Base-by-base conservation (phyloP, 768 basidiomycete species). In the Pleurotus cornucopiae region DNA sequence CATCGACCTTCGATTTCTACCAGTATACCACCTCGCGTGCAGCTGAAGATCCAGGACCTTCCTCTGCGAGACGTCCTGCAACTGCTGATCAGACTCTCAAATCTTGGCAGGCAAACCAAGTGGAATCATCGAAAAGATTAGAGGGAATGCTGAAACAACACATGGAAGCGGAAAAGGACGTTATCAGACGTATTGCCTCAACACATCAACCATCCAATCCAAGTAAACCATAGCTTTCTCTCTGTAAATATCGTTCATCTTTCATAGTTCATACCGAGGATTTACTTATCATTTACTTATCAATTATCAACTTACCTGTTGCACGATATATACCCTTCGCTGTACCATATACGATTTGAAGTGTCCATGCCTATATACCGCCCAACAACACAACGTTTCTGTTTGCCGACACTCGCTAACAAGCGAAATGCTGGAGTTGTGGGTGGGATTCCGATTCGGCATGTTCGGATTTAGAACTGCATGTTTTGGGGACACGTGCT, bases 121-220 rank as follows among this genome's bases (percentile, higher is more conserved):
- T 82, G 60, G 85, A 88, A 68, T 83, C 84, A 25, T 66, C 86
- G 58, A 76, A 71, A 70, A 81, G 77, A 69, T 71, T 93, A 60
- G 89, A 93, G 66, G 91, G 89, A 59, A 80, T 94, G 83, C 71
- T 94, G 52, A 71, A 84, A 54, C 84, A 87, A 67, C 91, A 94
- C 66, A 88, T 93, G 75, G 88, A 89, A 71, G 79, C 85, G 52
- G 91, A 94, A 72, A 85, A 84, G 72, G 87, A 91, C 64, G 85
- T 82, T 34, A 77, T 94, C 63, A 87, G 81, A 73, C 77, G 83
- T 71, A 91, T 94, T 66, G 85, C 91, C 18, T 73, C 75, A 23
- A 76, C 71, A 26, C 62, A 61, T 60, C 51, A 53, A 20, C 14
- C 51, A 39, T 34, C 51, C 34, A 38, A 61, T 55, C 62, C 65